Base-by-base conservation (phyloP, 768 basidiomycete genomes). In the Lactifluus hygrophoroides region DNA sequence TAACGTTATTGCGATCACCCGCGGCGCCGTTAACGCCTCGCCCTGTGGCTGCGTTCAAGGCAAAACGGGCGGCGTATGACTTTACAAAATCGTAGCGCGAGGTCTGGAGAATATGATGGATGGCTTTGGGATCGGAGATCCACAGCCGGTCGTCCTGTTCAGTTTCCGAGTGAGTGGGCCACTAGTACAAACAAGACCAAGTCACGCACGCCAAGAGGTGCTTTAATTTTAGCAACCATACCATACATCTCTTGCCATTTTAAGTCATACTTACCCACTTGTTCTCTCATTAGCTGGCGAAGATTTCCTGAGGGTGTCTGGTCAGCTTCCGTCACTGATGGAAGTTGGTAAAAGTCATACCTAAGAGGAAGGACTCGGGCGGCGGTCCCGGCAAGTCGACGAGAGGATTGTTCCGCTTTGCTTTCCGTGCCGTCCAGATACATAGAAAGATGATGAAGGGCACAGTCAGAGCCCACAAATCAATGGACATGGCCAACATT, bases 51-150 rank as follows among this genome's bases (percentile, higher is more conserved):
- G 52, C 42, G 28, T 54, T 62, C 5, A 62, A 52, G 16, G 27
- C 57, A 34, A 62, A 62, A 4, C 61, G 61, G 7, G 58, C 57
- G n/a, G 61, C 58, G 23, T 62, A 61, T 34, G 54, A 32, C 40
- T 64, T 63, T 14, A 62, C 50, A 28, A 52, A 58, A 34, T 49
- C 43, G 43, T 59, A 64, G 13, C 61, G 52, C 2, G 61, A 52
- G 16, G 57, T 52, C 30, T 63, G 63, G 16, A 63, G 46, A 21
- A 64, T 59, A 42, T 63, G 40, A 23, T 59, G 61, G 3, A 53
- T 45, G 16, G 63, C 61, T 49, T 56, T 63, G 17, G 61, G 57
- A 40, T 63, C 57, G 0, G 61, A 49, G 19, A 64, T 25, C 57
- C 43, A 51, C 49, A 63, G 21, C 14, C 51, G 34, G 19, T 63